Conservation (phyloP, 495 filamentous ascomycete species). For the Astrothelium macrocarpum region DNA sequence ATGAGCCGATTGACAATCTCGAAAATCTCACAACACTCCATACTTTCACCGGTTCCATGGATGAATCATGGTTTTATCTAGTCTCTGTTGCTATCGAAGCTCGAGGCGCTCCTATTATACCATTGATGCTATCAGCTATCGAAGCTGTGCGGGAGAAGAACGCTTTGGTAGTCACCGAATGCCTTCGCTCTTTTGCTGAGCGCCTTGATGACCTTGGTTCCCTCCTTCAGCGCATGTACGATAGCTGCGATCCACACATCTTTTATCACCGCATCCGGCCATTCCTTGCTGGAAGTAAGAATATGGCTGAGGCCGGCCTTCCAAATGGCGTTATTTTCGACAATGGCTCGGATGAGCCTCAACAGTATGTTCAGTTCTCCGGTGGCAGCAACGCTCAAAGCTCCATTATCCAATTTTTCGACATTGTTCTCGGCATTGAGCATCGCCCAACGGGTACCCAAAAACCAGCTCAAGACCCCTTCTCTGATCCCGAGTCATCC, state of each 20-base stretch:
- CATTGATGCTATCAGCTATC: constrained; percentile 81
- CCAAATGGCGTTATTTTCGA: constrained; percentile 84
- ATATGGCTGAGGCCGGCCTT: constrained; percentile 87
- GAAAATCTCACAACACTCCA: constrained; percentile 75
- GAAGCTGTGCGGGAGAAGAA: constrained; percentile 66
- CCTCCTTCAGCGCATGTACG: constrained; percentile 76
- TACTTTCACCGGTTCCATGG: constrained; percentile 89
- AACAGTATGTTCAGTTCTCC: constrained; percentile 65
- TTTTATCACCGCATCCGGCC: constrained; percentile 93
- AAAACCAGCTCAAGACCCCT: constrained; percentile 31
- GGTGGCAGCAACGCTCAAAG: constrained; percentile 95
- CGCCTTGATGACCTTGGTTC: constrained; percentile 70
- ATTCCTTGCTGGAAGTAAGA: constrained; percentile 90
- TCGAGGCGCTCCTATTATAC: constrained; percentile 76
- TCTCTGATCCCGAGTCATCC: constrained; percentile 40
- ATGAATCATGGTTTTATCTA: constrained; percentile 98
- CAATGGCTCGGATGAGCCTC: constrained; percentile 43
- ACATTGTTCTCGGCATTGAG: constrained; percentile 81
- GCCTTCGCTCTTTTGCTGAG: constrained; percentile 70
- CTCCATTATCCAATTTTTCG: constrained; percentile 90
- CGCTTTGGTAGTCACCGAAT: constrained; percentile 57
- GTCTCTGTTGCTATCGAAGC: constrained; percentile 94
- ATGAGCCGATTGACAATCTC: constrained; percentile 69
- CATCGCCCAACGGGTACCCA: constrained; percentile 82
- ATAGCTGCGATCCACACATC: constrained; percentile 81